Evolutionary conservation across 768 basidiomycete species (phyloP), one percentile per base, ranked within the genome.

Genomic region (Leucocoprinus leucothites): DNA sequence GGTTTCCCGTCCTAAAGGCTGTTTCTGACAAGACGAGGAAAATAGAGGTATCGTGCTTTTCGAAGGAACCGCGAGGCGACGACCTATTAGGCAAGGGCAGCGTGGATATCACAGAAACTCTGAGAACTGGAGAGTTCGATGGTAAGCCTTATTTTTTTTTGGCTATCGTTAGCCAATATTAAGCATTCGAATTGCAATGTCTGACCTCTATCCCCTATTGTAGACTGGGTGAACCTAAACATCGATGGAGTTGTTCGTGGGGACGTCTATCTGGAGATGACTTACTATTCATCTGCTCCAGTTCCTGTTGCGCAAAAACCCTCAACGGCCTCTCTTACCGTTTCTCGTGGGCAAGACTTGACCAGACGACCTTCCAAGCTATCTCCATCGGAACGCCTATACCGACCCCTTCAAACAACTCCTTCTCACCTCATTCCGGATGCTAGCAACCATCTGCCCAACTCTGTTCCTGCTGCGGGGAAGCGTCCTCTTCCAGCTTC

Each of bases 211-310:
- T 31, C 6, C 31, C 51, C 21, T 21, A 28, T 26, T 56, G 34
- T 53, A 71, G 70, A 75, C 44, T 75, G 73, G 73, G 67, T 76
- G 1, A 59, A 63, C 31, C 60, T 74, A 16, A 63, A 67, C 31
- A 57, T 70, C 35, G 63, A 69, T 45, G 85, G 83, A 2, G 79
- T 82, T 7, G 75, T 83, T 50, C 84, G 90, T 21, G 95, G 95
- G 5, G 91, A 97, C 51, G 60, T 96, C 9, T 97, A 91, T 66
- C 78, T 97, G 14, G 95, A 98, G 68, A 88, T 97, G 84, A 98
- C 95, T 1, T 98, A 85, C 74, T 98, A 84, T 69, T 81, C 92
- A 2, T 84, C 87, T 52, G 80, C 77, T 3, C 82, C 85, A 7
- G 74, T 78, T n/a, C 70, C 84, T 61, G 52, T 67, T 18, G 54